These are phyloP conservation scores for Penicillium sp. DNA, from an alignment of 2,329 filamentous ascomycete genomes.

Conservation along the genomic window DNA sequence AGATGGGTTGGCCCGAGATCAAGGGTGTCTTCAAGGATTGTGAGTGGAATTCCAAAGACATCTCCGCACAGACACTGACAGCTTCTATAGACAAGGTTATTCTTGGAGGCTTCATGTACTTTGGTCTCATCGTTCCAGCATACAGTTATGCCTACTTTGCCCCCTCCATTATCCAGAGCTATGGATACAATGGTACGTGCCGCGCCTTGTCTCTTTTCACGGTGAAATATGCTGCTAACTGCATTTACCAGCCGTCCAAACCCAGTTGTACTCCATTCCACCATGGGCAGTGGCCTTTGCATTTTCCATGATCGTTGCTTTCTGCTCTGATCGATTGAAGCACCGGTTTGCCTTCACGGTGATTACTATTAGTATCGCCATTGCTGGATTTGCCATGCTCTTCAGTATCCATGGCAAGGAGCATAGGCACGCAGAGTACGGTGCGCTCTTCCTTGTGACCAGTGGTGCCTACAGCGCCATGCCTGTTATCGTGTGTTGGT, in stretches of 20 bases:
- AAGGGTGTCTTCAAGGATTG: slow-evolving; percentile 66
- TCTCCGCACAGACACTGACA: slow-evolving; percentile 12
- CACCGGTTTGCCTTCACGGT: slow-evolving; percentile 76
- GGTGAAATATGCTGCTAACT: slow-evolving; percentile 1
- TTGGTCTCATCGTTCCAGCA: slow-evolving; percentile 73
- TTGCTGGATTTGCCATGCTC: slow-evolving; percentile 74
- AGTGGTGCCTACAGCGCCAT: slow-evolving; percentile 82
- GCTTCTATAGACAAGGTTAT: slow-evolving; percentile 58
- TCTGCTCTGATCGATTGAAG: slow-evolving; percentile 65
- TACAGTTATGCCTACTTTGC: slow-evolving; percentile 78
- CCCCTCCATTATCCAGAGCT: slow-evolving; percentile 67
- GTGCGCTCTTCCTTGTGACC: slow-evolving; percentile 75
- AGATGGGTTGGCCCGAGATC: slow-evolving; percentile 60
- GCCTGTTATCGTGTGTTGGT: slow-evolving; percentile 83
- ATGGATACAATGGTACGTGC: slow-evolving; percentile 55
- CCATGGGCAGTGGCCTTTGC: slow-evolving; percentile 72
- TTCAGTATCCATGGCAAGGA: slow-evolving; percentile 62
- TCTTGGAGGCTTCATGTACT: slow-evolving; percentile 76
- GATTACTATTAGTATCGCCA: slow-evolving; percentile 64
- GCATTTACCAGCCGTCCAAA: slow-evolving; percentile 43
- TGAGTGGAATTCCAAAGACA: slow-evolving; percentile 23
- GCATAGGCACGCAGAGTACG: slow-evolving; percentile 68
- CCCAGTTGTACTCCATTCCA: slow-evolving; percentile 53
- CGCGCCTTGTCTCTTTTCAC: not conserved
- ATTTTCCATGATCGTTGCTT: slow-evolving; percentile 74